Percentiles rank a stretch among this genome's conserved stretches.
Evolutionary conservation across 192 early-diverging fungal species (phyloP).

Genomic region (Thamnidium elegans): DNA sequence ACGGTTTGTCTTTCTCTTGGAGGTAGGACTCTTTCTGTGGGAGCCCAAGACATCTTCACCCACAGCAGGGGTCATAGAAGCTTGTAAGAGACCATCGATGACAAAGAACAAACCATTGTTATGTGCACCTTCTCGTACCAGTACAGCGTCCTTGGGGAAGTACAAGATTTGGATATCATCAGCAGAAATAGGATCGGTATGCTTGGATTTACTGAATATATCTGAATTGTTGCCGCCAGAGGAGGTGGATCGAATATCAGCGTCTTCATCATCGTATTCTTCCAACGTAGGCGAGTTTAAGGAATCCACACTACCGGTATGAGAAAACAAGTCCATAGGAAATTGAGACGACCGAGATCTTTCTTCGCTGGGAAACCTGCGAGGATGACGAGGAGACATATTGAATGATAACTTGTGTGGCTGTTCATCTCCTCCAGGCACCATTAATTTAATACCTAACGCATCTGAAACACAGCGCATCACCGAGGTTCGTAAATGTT

Average conservation of each 20-base stretch:
- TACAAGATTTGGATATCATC: slow-evolving; percentile 74
- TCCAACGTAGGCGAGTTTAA: slow-evolving; percentile 9
- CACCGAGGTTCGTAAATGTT: slow-evolving; percentile 56
- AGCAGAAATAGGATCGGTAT: slow-evolving; percentile 10
- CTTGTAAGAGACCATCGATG: slow-evolving; percentile 86
- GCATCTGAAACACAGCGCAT: slow-evolving; percentile 60
- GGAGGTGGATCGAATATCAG: slow-evolving; percentile 14
- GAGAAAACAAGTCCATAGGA: slow-evolving; percentile 36
- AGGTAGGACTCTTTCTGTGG: neutral
- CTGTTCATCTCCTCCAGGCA: slow-evolving; percentile 1
- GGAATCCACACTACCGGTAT: slow-evolving; percentile 21
- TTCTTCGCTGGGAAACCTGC: slow-evolving; percentile 57
- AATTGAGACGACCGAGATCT: neutral
- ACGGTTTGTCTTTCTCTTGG: slow-evolving; percentile 16
- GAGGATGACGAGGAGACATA: slow-evolving; percentile 50
- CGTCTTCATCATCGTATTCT: slow-evolving; percentile 15
- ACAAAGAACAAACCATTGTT: slow-evolving; percentile 87
- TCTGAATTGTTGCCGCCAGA: slow-evolving; percentile 21
- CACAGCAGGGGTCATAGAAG: slow-evolving; percentile 46
- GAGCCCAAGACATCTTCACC: slow-evolving; percentile 5
- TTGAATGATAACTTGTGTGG: slow-evolving; percentile 30
- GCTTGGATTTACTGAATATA: slow-evolving; percentile 1
- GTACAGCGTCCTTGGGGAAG: slow-evolving; percentile 64
- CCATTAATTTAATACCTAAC: slow-evolving; percentile 40
- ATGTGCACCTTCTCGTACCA: slow-evolving; percentile 84